Base-by-base conservation (phyloP, 345 rosid species). In the Eucalyptus brandiana region DNA sequence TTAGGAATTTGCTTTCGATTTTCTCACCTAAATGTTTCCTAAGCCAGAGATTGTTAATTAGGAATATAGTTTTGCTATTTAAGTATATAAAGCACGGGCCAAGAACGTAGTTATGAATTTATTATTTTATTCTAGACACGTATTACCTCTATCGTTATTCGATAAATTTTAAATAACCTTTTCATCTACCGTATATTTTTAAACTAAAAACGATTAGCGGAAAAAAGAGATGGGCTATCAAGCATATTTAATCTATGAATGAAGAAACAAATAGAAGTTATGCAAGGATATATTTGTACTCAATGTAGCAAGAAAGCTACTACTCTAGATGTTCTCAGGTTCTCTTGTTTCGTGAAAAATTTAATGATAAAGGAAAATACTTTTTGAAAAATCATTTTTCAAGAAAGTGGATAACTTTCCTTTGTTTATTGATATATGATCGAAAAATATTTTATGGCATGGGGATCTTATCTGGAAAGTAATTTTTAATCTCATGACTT, bases 381-480 rank as follows among this genome's bases (percentile, higher is more conserved):
- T 50, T 50, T 16, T 5, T 50, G 54, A 1, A 51, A 51, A 6
- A 51, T 51, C 2, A 51, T 17, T 51, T 51, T 51, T 51, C 54
- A 51, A 51, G 4, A 51, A 51, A 51, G 54, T 51, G 54, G 9
- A 51, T 51, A 51, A 51, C 21, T 17, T 51, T 17, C 54, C 21
- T 51, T 51, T 51, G 4, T 51, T 51, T 51, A 51, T 51, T 51
- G 54, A 17, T 17, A 17, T 17, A 51, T 51, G 54, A 15, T 51
- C 2, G 8, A 17, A 51, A 51, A 17, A 0, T 6, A 17, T 17
- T 48, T 51, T 6, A 0, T 51, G 21, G 9, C 54, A 3, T 51
- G 54, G 21, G 54, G 54, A 51, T 51, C 8, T 51, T 51, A 51
- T 17, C 17, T 51, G 8, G 54, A 51, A 51, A 51, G 54, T 51